Base-by-base conservation (phyloP, 164 flowering plant species). In the Litsea cubeba region DNA sequence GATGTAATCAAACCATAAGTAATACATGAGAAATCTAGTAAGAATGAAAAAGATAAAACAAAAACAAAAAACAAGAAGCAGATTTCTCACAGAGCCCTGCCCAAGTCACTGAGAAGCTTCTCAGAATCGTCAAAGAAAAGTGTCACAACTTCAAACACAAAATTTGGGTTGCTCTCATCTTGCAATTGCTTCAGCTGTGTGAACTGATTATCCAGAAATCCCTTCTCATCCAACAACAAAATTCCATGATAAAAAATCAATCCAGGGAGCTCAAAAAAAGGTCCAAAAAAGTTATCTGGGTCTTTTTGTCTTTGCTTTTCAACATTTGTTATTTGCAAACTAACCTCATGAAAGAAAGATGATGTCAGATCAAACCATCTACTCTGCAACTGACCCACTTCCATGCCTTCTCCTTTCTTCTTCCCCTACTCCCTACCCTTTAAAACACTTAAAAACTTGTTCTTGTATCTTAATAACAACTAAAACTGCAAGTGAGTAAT, bases 141-240 rank as follows among this genome's bases (percentile, higher is more conserved):
- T 70, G 88, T 75, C 22, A 89, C 92, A 46, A 91, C 93, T 82
- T 91, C 95, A 14, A 74, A 79, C 18, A 89, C 91, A 80, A 91
- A 91, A 71, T 87, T 83, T 57, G 95, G 95, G 84, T 84, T 89
- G 80, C 82, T 86, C 74, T 89, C 93, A 82, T 91, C 95, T 86
- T 91, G 90, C 65, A 91, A 84, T 40, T 87, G 84, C 73, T 84
- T 88, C 75, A 91, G 89, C 74, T 89, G 91, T 18, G 77, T 82
- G 69, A 85, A 91, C 79, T 91, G 95, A 11, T 86, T 87, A 81
- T 91, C 89, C 78, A 91, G 71, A 70, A 81, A 80, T 17, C 85
- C 91, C 95, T 91, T 73, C 70, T n/a, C 76, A 68, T 12, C 60
- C 58, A 57, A 54, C n/a, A 63, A 24, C 14, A 26, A 57, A 54